Conservation (phyloP, 345 rosid species). For the Sonneratia alba region DNA sequence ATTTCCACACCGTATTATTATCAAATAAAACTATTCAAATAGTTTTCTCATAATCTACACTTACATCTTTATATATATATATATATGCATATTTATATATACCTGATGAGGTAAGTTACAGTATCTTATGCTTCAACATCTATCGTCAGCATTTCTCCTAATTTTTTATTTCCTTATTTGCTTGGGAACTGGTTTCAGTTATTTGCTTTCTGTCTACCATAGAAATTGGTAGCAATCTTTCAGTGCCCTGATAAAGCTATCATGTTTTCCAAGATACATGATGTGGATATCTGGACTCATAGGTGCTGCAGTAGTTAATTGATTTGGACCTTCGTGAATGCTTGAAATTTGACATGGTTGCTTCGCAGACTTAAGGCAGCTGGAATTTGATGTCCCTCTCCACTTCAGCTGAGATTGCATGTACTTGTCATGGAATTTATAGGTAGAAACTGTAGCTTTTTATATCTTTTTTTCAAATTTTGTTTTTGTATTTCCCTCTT, state of each 20-base stretch:
- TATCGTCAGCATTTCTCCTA: not conserved
- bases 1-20: too few species aligned
- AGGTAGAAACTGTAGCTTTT: constrained; percentile 31
- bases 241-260: not conserved
- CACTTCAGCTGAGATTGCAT: constrained; percentile 69
- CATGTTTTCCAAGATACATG: not conserved
- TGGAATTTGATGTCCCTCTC: constrained; percentile 84
- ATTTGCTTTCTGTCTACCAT: not conserved
- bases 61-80: too few species aligned
- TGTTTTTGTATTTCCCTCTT: not conserved
- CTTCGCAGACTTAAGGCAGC: constrained; percentile 72
- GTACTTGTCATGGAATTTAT: constrained; percentile 98
- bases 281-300: not conserved
- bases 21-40: too few species aligned
- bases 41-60: too few species aligned
- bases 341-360: constrained; percentile 1
- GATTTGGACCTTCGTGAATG: not conserved
- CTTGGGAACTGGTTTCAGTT: not conserved
- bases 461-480: not conserved
- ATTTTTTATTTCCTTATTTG: not conserved
- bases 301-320: not conserved
- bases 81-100: too few species aligned
- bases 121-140: not conserved
- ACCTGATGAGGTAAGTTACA: constrained; percentile 60
- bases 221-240: not conserved